phyloP scores from a whole-genome alignment of 495 filamentous ascomycete species.

The Melanomma pulvis-pyrius region DNA sequence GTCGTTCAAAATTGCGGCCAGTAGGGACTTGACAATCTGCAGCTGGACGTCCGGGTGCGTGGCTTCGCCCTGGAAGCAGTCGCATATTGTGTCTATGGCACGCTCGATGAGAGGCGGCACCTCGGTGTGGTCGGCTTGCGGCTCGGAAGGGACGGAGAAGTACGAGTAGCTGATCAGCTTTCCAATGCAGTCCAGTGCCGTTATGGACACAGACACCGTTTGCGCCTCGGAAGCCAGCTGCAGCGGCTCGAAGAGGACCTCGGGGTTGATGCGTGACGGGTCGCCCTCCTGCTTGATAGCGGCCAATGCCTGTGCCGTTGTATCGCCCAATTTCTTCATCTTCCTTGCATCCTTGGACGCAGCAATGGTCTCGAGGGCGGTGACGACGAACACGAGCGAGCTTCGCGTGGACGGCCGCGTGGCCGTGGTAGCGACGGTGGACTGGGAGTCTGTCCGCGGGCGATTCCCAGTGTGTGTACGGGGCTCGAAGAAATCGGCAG shows the following conservation, averaged over 20 bases:
- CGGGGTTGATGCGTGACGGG: constrained; percentile 72
- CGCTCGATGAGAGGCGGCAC: constrained; percentile 81
- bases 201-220: constrained; percentile 81
- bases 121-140: constrained; percentile 43
- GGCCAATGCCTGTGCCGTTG: constrained; percentile 75
- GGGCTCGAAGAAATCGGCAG: constrained; percentile 37
- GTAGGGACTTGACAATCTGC: constrained; percentile 95
- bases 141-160: constrained; percentile 73
- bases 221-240: constrained; percentile 82
- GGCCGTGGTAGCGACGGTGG: constrained; percentile 56
- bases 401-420: constrained; percentile 67
- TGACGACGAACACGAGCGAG: constrained; percentile 92
- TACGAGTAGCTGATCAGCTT: constrained; percentile 98
- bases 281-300: constrained; percentile 77
- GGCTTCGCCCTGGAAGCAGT: constrained; percentile 96
- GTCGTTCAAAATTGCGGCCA: constrained; percentile 95
- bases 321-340: constrained; percentile 76
- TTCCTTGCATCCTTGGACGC: constrained; percentile 83
- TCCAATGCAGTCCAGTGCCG: constrained; percentile 94
- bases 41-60: constrained; percentile 88
- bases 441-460: constrained; percentile 59
- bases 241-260: constrained; percentile 87
- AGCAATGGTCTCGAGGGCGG: constrained; percentile 86
- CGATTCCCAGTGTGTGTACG: constrained; percentile 29
- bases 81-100: constrained; percentile 98